A percentile compares a stretch with the other conserved stretches of the same genome.
phyloP scores from a whole-genome alignment of 2,329 filamentous ascomycete genomes.

The Cercospora beticola region DNA sequence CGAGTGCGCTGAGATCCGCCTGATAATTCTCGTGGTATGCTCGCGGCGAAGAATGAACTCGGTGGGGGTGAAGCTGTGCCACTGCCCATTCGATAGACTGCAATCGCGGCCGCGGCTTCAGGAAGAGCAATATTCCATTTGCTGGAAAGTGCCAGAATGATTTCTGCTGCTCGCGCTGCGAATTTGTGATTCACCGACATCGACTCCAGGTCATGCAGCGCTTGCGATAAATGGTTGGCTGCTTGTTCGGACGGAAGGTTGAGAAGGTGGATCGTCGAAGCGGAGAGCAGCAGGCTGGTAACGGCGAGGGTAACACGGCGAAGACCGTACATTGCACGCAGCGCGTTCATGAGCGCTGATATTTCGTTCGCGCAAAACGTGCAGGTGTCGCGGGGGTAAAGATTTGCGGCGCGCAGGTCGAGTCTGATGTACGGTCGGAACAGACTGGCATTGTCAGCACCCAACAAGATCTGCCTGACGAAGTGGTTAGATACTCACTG shows the following conservation, averaged over 20 bases:
- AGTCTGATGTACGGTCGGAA: constrained; percentile 73
- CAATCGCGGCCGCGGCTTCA: constrained; percentile 36
- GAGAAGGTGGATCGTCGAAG: constrained; percentile 47
- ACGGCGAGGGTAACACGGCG: constrained; percentile 43
- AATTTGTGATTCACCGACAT: constrained; percentile 48
- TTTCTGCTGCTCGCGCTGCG: constrained; percentile 44
- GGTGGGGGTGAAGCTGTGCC: constrained; percentile 25
- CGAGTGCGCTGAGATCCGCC: constrained; percentile 24
- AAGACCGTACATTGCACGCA: constrained; percentile 47
- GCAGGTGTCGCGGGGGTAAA: constrained; percentile 66
- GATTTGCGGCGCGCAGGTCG: constrained; percentile 55
- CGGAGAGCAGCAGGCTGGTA: constrained; percentile 44
- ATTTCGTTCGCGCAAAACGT: constrained; percentile 50
- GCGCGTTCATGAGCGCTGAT: constrained; percentile 43
- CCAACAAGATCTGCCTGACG: not conserved
- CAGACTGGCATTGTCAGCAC: constrained; percentile 64
- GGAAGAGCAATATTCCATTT: constrained; percentile 48
- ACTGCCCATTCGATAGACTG: constrained; percentile 28
- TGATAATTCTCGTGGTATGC: constrained; percentile 31
- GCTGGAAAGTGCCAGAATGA: constrained; percentile 44
- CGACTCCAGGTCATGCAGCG: constrained; percentile 44
- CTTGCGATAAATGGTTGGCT: constrained; percentile 43
- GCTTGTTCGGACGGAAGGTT: constrained; percentile 43
- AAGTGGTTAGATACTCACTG: constrained; percentile 57
- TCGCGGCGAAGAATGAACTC: constrained; percentile 35